Base-by-base conservation (phyloP, 2,329 filamentous ascomycete genomes). In the Rhinocladiella similis region DNA sequence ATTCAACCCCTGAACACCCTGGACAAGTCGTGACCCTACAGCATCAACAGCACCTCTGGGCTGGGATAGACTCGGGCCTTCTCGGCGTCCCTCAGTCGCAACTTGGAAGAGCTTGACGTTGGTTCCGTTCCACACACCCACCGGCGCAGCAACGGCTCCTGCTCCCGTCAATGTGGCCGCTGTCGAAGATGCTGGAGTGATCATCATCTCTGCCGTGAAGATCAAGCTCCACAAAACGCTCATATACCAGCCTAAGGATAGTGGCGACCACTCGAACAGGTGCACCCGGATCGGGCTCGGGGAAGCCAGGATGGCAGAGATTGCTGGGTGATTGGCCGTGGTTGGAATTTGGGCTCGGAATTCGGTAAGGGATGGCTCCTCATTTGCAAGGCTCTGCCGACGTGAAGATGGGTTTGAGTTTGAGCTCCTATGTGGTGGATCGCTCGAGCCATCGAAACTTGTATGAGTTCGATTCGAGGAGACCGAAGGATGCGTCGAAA, bases 241-340 rank as follows among this genome's bases (percentile, higher is more conserved):
- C 72, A 97, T 91, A 71, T 97, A 97, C 94, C 94, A 97, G 47
- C 92, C 93, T 49, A 97, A 80, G 0, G 90, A 89, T 33, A 96
- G 78, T 0, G 90, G 87, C 2, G 91, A 93, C 93, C 93, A 97
- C 74, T 96, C 91, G 67, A 97, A 97, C 13, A 90, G 87, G 69
- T 97, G 92, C 14, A 94, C 87, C 29, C 89, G 83, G 50, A 90
- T 81, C 0, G 88, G 80, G 1, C 85, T 85, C 1, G 89, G 83
- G 45, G 96, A 91, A 0, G 72, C 68, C n/a, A 77, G 68, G 36
- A 96, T 84, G 7, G 85, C 87, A 9, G 85, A 81, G 42, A 95
- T 77, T 49, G 83, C 80, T 1, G 88, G 75, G 41, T 77, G 74
- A n/a, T 73, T 71, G 12, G 69, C 65, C 48, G 77, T 77, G 1